phyloP scores from a whole-genome alignment of 2,329 filamentous ascomycete species.

The Blumeria graminis region DNA sequence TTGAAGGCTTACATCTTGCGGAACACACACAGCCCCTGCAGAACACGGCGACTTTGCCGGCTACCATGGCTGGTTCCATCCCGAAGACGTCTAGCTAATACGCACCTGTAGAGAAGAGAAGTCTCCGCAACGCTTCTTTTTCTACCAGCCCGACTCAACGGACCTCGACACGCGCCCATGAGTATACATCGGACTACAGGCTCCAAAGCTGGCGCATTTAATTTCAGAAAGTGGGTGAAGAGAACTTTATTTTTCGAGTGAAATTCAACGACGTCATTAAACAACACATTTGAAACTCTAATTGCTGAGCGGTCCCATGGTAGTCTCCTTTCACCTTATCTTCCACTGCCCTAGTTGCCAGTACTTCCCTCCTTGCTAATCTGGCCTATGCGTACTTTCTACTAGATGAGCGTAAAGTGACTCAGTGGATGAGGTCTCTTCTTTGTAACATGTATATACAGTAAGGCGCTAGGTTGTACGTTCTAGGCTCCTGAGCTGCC shows the following conservation, averaged over 20 bases:
- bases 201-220: neutral
- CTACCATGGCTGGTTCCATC: too few species aligned
- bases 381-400: neutral
- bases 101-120: neutral
- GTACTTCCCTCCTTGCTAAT: neutral
- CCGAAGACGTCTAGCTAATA: neutral
- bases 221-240: neutral
- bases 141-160: neutral
- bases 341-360: neutral
- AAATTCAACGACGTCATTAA: neutral
- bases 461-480: neutral
- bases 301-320: neutral
- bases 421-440: neutral
- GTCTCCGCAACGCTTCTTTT: neutral
- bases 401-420: neutral
- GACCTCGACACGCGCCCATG: neutral
- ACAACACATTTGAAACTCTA: neutral
- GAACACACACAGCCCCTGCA: too few species aligned
- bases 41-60: too few species aligned
- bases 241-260: neutral
- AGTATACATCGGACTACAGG: neutral
- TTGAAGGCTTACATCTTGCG: too few species aligned
- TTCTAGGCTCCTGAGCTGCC: neutral
- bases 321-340: neutral
- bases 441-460: neutral